Conservation (phyloP, 768 basidiomycete species). For the Stropharia rugosoannulata region DNA sequence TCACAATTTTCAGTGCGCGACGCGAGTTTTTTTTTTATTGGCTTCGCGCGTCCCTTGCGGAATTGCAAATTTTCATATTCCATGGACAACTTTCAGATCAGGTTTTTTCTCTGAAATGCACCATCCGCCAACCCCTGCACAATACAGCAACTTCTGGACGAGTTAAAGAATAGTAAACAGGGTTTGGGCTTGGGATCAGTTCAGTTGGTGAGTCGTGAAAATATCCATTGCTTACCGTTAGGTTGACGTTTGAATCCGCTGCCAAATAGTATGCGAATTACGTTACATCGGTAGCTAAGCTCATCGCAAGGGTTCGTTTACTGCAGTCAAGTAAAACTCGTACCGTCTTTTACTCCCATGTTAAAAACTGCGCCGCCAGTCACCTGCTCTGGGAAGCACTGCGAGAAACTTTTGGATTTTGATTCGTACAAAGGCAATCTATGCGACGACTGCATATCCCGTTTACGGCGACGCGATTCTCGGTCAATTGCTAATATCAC, state of each 20-base stretch:
- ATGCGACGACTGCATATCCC: constrained; percentile 9
- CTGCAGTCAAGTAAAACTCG: not conserved
- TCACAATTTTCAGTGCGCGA: not conserved
- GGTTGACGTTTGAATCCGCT: too few relatives aligned
- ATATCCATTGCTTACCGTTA: too few relatives aligned
- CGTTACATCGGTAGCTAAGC: not conserved
- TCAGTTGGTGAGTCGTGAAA: too few relatives aligned
- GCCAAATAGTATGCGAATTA: too few relatives aligned
- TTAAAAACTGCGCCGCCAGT: not conserved
- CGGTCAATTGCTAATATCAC: not conserved
- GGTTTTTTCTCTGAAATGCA: constrained; percentile 5
- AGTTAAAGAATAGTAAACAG: not conserved
- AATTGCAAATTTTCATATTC: constrained; percentile 1
- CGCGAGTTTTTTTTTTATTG: not conserved
- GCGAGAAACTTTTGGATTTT: constrained; percentile 1
- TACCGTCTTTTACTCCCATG: not conserved
- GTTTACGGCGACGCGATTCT: constrained; percentile 3
- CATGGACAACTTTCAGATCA: not conserved
- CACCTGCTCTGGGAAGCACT: constrained; percentile 12
- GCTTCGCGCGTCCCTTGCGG: not conserved
- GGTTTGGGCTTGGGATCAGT: not conserved
- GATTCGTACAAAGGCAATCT: constrained; percentile 11
- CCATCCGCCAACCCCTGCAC: not conserved
- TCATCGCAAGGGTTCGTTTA: not conserved
- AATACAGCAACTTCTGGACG: not conserved